A percentile compares a stretch with the other conserved stretches of the same genome.
phyloP scores from a whole-genome alignment of 345 rosid genomes.

The Brassica napus region DNA sequence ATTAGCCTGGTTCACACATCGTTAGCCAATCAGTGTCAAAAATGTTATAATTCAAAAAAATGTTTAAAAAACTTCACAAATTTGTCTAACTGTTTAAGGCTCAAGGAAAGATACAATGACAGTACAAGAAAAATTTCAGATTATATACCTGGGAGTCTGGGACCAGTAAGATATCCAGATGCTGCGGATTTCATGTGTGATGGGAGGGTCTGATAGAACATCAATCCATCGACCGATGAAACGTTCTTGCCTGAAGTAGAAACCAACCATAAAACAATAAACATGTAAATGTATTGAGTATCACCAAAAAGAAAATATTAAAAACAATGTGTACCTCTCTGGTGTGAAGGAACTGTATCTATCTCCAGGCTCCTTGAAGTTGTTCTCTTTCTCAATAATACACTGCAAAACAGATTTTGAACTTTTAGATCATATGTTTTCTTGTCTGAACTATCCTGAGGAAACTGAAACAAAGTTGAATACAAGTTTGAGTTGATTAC shows the following conservation, averaged over 20 bases:
- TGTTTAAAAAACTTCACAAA: neutral
- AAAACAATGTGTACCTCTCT: slow-evolving; percentile 54
- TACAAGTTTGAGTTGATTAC: slow-evolving; percentile 15
- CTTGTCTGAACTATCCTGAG: neutral
- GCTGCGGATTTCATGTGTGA: slow-evolving; percentile 69
- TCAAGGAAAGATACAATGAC: neutral
- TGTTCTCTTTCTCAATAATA: slow-evolving; percentile 74
- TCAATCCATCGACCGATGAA: slow-evolving; percentile 68
- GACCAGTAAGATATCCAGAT: slow-evolving; percentile 87
- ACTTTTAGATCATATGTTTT: neutral
- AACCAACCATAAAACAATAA: neutral
- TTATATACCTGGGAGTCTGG: slow-evolving; percentile 60
- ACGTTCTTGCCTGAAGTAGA: slow-evolving; percentile 69
- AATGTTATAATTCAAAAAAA: neutral
- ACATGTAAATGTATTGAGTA: neutral
- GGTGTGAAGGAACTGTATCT: slow-evolving; percentile 77
- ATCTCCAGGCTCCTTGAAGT: slow-evolving; percentile 90
- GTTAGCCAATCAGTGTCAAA: neutral
- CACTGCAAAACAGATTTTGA: slow-evolving; percentile 49
- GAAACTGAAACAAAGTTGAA: slow-evolving; percentile 3
- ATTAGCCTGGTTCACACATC: slow-evolving; percentile 39
- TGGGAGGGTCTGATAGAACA: slow-evolving; percentile 69
- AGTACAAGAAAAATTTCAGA: neutral
- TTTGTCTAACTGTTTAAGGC: neutral
- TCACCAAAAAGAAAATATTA: neutral